Percentiles rank a stretch among this genome's conserved stretches.
Conservation (phyloP, 805 yeast species). For the Starmerella scarabaei region DNA sequence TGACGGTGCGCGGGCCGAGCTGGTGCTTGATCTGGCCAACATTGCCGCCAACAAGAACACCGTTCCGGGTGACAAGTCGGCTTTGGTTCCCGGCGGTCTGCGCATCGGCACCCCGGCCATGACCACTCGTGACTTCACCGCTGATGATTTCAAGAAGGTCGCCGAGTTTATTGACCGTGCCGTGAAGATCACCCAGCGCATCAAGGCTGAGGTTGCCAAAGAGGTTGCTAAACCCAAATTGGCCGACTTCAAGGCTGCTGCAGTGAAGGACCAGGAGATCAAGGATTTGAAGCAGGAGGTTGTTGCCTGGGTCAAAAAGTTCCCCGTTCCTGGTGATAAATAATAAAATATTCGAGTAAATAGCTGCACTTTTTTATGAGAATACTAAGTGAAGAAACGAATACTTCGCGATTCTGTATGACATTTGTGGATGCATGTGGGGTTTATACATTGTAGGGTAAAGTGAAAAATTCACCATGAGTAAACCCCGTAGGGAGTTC, state of each 20-base stretch:
- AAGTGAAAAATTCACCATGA: no score
- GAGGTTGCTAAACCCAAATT: slow-evolving; percentile 43
- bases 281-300: slow-evolving; percentile 52
- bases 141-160: slow-evolving; percentile 65
- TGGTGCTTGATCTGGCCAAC: slow-evolving; percentile 75
- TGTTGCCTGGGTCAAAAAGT: slow-evolving; percentile 54
- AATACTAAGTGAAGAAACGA: background rate
- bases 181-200: slow-evolving; percentile 52
- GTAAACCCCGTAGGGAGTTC: slow-evolving; percentile 15
- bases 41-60: slow-evolving; percentile 95
- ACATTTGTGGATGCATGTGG: no score
- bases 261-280: slow-evolving; percentile 44
- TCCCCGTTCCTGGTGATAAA: slow-evolving; percentile 55
- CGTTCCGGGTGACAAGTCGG: slow-evolving; percentile 92
- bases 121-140: slow-evolving; percentile 88
- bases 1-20: slow-evolving; percentile 94
- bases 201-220: slow-evolving; percentile 53
- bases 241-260: slow-evolving; percentile 57
- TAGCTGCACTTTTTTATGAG: background rate
- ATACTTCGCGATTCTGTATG: background rate
- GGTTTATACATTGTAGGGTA: no score
- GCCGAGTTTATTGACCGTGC: slow-evolving; percentile 71
- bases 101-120: slow-evolving; percentile 98
- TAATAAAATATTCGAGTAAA: background rate
- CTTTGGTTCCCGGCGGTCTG: slow-evolving; percentile 89